Base-by-base conservation (phyloP, 2,329 filamentous ascomycete genomes). In the Cadophora luteo-olivacea region DNA sequence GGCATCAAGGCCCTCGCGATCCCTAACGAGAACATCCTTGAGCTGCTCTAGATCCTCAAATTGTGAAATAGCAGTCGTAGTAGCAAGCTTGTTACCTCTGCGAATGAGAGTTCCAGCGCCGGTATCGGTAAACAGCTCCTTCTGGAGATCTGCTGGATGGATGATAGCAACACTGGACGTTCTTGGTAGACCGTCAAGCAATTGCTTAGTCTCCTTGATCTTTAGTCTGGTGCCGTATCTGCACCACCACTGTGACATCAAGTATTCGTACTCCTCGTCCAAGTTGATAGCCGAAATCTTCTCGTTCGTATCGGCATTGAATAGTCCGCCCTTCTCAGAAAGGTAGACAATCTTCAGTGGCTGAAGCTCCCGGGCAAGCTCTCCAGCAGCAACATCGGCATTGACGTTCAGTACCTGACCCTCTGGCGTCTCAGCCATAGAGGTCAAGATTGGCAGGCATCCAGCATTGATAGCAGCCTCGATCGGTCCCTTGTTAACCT, bases 251-350 rank as follows among this genome's bases (percentile, higher is more conserved):
- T 97, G 93, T 67, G 89, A 86, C 93, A 98, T 97, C 77, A 97
- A 87, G 77, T 92, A 87, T 68, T 97, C 93, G 77, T 92, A 98
- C 82, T 99, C 96, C 81, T 97, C 94, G 78, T 99, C 96, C 68
- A 99, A 85, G 82, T 98, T 98, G 82, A 98, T 98, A 69, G 92
- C 92, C 6, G 95, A 97, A 77, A 98, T 98, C 84, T 97, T 97
- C 84, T 95, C 91, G 68, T 91, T 92, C n/a, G 91, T 92, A 72
- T 97, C 92, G 69, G 94, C 94, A 78, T 98, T 93, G 82, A 97
- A 97, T 41, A 99, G 83, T 8, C 95, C 96, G 61, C 96, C 96
- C 86, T 98, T 98, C 83, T 99, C 96, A 5, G 94, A 97, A n/a
- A 98, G 86, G 80, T 97, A 99, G 69, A 99, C 94, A 70, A 98